Conservation (phyloP, 192 early-diverging fungal species). For the Jimgerdemannia flammicorona region DNA sequence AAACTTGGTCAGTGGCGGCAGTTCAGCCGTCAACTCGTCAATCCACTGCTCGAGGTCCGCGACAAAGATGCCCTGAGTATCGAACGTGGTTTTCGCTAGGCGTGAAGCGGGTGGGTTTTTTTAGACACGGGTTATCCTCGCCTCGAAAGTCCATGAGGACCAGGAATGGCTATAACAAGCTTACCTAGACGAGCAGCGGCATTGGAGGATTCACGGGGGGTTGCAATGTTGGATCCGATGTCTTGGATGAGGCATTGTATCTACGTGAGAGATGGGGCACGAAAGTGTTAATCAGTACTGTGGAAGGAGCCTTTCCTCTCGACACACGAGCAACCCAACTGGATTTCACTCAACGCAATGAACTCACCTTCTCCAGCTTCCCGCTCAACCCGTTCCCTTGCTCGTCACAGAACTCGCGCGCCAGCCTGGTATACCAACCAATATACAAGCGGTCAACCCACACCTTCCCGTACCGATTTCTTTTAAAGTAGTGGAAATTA, state of each 20-base stretch:
- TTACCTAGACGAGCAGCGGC: conserved; percentile 50
- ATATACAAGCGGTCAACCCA: background rate
- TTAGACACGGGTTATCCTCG: background rate
- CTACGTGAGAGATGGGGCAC: conserved; percentile 18
- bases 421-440: conserved; percentile 26
- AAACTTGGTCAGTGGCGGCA: conserved; percentile 79
- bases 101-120: background rate
- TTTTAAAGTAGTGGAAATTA: background rate
- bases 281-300: too few relatives aligned
- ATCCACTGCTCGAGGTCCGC: conserved; percentile 79
- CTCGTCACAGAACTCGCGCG: conserved; percentile 54
- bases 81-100: conserved; percentile 69
- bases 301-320: conserved; percentile 15
- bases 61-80: conserved; percentile 59
- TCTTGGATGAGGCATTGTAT: conserved; percentile 93
- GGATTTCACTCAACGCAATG: background rate
- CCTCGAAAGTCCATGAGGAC: background rate
- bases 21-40: conserved; percentile 63
- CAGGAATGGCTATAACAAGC: background rate
- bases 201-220: conserved; percentile 61
- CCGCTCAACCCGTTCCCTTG: conserved; percentile 39
- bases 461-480: background rate
- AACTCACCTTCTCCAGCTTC: conserved; percentile 50
- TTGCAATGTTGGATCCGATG: conserved; percentile 89
- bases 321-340: conserved; percentile 34